These are phyloP conservation scores for Leptographium wingfieldii DNA, from an alignment of 2,329 filamentous ascomycete species.

Conservation along the genomic window DNA sequence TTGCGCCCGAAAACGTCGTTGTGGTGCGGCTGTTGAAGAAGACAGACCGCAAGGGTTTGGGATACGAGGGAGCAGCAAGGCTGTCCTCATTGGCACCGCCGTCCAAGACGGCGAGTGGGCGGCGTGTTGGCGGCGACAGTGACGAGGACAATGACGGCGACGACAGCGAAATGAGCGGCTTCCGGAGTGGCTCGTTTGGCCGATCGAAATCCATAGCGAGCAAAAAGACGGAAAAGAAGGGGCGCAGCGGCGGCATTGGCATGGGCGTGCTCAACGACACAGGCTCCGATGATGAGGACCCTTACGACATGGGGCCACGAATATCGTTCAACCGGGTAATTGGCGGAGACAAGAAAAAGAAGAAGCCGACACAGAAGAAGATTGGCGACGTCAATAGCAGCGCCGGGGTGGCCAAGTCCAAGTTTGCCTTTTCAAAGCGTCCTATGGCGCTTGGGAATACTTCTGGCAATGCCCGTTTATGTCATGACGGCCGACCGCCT, in stretches of 20 bases:
- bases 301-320: slow-evolving; percentile 80
- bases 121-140: slow-evolving; percentile 28
- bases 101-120: slow-evolving; percentile 12
- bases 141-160: slow-evolving; percentile 31
- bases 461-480: slow-evolving; percentile 48
- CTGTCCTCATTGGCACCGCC: slow-evolving; percentile 26
- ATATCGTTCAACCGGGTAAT: slow-evolving; percentile 78
- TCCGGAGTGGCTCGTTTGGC: slow-evolving; percentile 7
- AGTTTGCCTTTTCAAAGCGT: slow-evolving; percentile 48
- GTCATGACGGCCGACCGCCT: slow-evolving; percentile 71
- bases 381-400: background rate
- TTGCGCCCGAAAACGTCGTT: slow-evolving; percentile 69
- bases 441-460: slow-evolving; percentile 47
- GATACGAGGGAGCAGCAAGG: slow-evolving; percentile 47
- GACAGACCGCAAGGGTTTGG: slow-evolving; percentile 57
- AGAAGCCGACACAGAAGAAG: slow-evolving; percentile 35
- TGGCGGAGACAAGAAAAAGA: slow-evolving; percentile 72
- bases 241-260: slow-evolving; percentile 46
- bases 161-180: slow-evolving; percentile 24
- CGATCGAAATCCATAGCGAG: slow-evolving; percentile 14
- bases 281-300: slow-evolving; percentile 89
- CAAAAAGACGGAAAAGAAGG: slow-evolving; percentile 39
- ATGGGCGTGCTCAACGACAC: slow-evolving; percentile 85
- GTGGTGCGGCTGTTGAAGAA: slow-evolving; percentile 57
- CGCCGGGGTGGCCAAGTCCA: slow-evolving; percentile 40